A percentile compares a stretch with the other conserved stretches of the same genome.
phyloP scores from a whole-genome alignment of 495 filamentous ascomycete genomes.

The Aspergillus sclerotioniger region DNA sequence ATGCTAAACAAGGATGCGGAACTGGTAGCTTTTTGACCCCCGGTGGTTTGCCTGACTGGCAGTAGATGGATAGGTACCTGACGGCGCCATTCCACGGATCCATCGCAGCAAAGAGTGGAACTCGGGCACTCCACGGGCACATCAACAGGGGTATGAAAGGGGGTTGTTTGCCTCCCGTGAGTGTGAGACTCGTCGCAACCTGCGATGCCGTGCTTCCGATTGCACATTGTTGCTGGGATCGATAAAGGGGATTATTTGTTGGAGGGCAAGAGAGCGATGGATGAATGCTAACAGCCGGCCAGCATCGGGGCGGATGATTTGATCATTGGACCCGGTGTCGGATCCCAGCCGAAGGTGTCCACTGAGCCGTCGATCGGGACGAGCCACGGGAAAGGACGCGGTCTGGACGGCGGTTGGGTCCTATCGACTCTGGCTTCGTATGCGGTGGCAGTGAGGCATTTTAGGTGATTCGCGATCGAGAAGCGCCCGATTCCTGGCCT shows the following conservation, averaged over 20 bases:
- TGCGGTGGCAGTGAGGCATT: constrained; percentile 9
- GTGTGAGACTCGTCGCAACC: background rate
- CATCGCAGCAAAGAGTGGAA: background rate
- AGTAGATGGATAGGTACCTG: background rate
- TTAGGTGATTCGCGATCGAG: background rate
- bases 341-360: constrained; percentile 4
- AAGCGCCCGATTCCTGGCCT: background rate
- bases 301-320: background rate
- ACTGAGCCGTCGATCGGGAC: constrained; percentile 2
- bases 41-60: background rate
- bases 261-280: too few relatives aligned
- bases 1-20: background rate
- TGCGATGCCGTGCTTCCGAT: background rate
- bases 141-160: background rate
- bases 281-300: too few relatives aligned
- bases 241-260: background rate
- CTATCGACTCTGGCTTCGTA: background rate
- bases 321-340: constrained; percentile 1
- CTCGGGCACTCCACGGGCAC: background rate
- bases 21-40: background rate
- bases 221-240: background rate
- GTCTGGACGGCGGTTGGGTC: constrained; percentile 2
- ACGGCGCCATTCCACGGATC: background rate
- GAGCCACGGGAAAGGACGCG: background rate
- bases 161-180: background rate